Percentiles rank a stretch among this genome's conserved stretches.
Evolutionary conservation across 345 rosid species (phyloP).

Genomic region (Pistacia vera): DNA sequence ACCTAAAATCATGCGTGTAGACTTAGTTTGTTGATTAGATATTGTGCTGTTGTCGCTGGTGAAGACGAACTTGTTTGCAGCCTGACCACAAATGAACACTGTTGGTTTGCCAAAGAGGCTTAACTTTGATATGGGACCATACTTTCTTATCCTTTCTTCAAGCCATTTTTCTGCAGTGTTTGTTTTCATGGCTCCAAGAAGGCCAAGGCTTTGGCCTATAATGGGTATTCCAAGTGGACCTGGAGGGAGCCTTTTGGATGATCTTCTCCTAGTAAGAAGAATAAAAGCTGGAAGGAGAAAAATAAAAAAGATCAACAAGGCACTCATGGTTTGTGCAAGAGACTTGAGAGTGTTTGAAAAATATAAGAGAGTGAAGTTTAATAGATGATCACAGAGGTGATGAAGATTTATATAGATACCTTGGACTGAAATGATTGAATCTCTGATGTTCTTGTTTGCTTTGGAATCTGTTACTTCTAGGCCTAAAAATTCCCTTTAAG

Average conservation of each 20-base stretch:
- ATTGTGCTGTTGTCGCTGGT: constrained; percentile 29
- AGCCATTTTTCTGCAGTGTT: constrained; percentile 51
- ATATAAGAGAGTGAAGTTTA: background rate
- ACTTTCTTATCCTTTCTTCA: constrained; percentile 31
- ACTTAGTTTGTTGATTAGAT: constrained; percentile 35
- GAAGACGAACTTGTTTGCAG: constrained; percentile 54
- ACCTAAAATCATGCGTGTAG: constrained; percentile 37
- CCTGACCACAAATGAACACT: constrained; percentile 47
- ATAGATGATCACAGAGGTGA: background rate
- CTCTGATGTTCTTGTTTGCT: background rate
- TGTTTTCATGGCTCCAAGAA: constrained; percentile 45
- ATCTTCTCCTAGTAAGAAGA: constrained; percentile 21
- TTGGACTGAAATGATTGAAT: background rate
- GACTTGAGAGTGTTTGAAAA: background rate
- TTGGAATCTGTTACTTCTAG: background rate
- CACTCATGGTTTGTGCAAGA: constrained; percentile 16
- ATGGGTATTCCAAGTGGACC: constrained; percentile 59
- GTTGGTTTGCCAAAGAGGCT: constrained; percentile 50
- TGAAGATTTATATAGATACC: no score
- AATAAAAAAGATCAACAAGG: constrained; percentile 18
- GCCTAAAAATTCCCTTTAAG: background rate
- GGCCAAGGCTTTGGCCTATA: constrained; percentile 53
- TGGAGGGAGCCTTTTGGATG: constrained; percentile 47
- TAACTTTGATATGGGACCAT: constrained; percentile 53
- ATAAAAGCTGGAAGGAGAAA: constrained; percentile 32